Evolutionary conservation across 768 basidiomycete genomes (phyloP).

Genomic region (Guyanaporus albipodus): DNA sequence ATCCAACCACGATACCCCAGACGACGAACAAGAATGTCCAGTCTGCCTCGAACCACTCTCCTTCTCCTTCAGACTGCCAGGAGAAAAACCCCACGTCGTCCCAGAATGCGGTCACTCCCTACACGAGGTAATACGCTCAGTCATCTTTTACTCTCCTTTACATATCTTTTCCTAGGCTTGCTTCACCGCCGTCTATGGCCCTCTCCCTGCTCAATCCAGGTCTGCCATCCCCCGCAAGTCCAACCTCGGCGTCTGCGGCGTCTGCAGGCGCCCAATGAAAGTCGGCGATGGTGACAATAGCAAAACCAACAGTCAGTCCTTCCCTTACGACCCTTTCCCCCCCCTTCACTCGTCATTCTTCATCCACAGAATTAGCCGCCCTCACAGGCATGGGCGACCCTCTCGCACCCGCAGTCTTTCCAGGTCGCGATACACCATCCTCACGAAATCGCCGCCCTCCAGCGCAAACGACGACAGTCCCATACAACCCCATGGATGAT

Average conservation of each 20-base stretch:
- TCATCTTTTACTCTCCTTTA: background rate
- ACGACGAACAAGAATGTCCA: constrained; percentile 90
- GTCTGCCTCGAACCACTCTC: constrained; percentile 95
- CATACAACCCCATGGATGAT: constrained; percentile 74
- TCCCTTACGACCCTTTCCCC: background rate
- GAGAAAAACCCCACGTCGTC: constrained; percentile 96
- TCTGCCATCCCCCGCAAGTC: constrained; percentile 60
- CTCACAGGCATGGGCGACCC: constrained; percentile 85
- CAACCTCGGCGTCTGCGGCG: constrained; percentile 92
- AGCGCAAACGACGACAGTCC: constrained; percentile 20
- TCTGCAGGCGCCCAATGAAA: constrained; percentile 96
- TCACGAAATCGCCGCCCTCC: constrained; percentile 33
- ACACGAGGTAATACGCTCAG: constrained; percentile 70
- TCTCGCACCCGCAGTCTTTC: constrained; percentile 51
- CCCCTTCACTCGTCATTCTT: constrained; percentile 5
- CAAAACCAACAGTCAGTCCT: constrained; percentile 78
- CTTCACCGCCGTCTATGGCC: constrained; percentile 95
- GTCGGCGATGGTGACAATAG: constrained; percentile 83
- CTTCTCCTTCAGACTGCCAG: constrained; percentile 88
- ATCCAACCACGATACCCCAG: constrained; percentile 53
- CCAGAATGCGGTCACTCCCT: constrained; percentile 97
- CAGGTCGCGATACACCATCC: constrained; percentile 56
- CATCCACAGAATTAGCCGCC: constrained; percentile 76
- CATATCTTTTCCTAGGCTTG: constrained; percentile 64
- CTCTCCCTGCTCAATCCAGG: constrained; percentile 58